phyloP scores from a whole-genome alignment of 192 early-diverging fungal genomes.

The Helicostylum pulchrum region DNA sequence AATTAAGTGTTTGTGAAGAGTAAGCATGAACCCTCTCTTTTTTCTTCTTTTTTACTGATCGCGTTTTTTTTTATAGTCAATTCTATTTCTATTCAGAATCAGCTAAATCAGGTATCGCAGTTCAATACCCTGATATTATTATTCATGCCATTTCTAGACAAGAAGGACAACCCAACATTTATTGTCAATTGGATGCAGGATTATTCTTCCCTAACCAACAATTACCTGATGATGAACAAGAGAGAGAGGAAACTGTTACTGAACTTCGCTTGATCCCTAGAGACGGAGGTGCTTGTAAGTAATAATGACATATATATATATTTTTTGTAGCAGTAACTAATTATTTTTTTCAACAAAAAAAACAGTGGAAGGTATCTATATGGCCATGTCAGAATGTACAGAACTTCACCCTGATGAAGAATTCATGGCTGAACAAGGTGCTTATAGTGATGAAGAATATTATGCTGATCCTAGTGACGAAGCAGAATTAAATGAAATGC shows the following conservation, averaged over 20 bases:
- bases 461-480: slow-evolving; percentile 34
- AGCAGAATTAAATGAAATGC: slow-evolving; percentile 38
- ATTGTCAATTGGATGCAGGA: slow-evolving; percentile 58
- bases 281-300: slow-evolving; percentile 52
- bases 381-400: slow-evolving; percentile 63
- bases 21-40: slow-evolving; percentile 1
- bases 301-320: not conserved
- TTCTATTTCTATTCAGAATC: slow-evolving; percentile 50
- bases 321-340: not conserved
- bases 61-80: slow-evolving; percentile 31
- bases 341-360: not conserved
- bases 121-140: slow-evolving; percentile 64
- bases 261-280: slow-evolving; percentile 62
- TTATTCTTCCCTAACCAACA: slow-evolving; percentile 38
- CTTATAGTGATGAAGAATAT: slow-evolving; percentile 38
- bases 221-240: slow-evolving; percentile 32
- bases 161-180: slow-evolving; percentile 53
- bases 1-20: slow-evolving; percentile 49
- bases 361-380: slow-evolving; percentile 65
- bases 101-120: slow-evolving; percentile 45
- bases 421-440: slow-evolving; percentile 38
- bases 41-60: not conserved
- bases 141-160: slow-evolving; percentile 68
- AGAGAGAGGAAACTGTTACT: slow-evolving; percentile 42
- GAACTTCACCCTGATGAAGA: slow-evolving; percentile 66